phyloP scores from a whole-genome alignment of 129 eudicot genomes.

The Helichrysum umbraculigerum region DNA sequence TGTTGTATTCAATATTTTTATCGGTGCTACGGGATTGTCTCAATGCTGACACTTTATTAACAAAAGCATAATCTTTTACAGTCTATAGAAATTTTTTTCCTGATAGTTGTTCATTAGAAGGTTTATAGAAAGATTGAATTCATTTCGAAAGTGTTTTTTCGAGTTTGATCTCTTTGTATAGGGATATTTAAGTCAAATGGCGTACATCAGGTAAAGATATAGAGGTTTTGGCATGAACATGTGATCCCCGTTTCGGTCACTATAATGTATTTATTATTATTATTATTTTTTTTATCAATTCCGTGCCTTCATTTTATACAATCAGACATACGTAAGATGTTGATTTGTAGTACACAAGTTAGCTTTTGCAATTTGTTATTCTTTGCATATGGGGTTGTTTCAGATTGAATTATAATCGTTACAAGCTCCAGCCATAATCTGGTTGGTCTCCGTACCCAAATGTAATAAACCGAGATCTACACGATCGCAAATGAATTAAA shows the following conservation, averaged over 20 bases:
- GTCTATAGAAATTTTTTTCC: constrained; percentile 8
- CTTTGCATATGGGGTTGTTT: neutral
- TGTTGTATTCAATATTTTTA: constrained; percentile 14
- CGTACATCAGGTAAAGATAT: constrained; percentile 33
- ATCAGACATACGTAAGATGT: neutral
- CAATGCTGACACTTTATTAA: constrained; percentile 28
- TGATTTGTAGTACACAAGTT: neutral
- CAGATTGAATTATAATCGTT: neutral
- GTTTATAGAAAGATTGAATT: constrained; percentile 35
- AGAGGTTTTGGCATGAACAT: constrained; percentile 22
- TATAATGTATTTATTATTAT: neutral
- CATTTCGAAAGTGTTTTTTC: constrained; percentile 22
- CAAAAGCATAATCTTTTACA: constrained; percentile 20
- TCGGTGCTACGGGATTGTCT: constrained; percentile 21
- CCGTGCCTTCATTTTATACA: neutral
- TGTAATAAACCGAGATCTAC: neutral
- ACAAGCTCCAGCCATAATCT: neutral
- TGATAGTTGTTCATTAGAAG: constrained; percentile 27
- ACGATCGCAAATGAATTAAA: no score
- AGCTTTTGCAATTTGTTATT: neutral
- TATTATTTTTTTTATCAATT: neutral
- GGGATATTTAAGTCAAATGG: constrained; percentile 28
- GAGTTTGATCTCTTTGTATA: constrained; percentile 37
- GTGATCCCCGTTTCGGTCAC: neutral
- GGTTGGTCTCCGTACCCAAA: neutral